A percentile compares a stretch with the other conserved stretches of the same genome.
phyloP scores from a whole-genome alignment of 2,329 filamentous ascomycete species.

The Botrytis elliptica region DNA sequence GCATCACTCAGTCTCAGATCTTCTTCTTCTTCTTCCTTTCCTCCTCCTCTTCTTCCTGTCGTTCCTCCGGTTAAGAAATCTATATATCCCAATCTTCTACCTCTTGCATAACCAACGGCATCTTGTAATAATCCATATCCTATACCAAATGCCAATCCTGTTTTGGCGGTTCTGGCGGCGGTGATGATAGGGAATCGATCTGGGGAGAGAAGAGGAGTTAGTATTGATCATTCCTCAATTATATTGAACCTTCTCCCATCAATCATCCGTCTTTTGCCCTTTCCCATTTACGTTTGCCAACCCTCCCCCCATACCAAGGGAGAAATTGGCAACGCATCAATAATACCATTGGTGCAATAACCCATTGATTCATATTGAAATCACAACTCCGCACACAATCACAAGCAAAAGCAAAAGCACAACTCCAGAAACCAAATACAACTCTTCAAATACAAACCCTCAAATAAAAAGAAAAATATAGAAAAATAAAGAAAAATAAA shows the following conservation, averaged over 20 bases:
- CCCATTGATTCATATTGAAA: neutral
- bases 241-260: neutral
- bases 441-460: rapidly evolving
- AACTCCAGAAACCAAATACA: neutral
- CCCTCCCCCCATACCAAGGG: neutral
- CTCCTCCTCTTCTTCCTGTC: constrained; percentile 35
- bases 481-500: neutral
- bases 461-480: too few species aligned
- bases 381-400: neutral
- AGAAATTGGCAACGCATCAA: neutral
- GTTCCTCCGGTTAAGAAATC: constrained; percentile 58
- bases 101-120: constrained; percentile 63
- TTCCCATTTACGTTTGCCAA: constrained; percentile 12
- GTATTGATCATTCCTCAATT: neutral
- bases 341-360: neutral
- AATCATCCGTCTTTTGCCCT: neutral
- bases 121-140: constrained; percentile 82
- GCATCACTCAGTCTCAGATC: neutral
- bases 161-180: constrained; percentile 73
- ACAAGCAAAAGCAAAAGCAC: neutral
- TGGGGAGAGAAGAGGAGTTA: constrained; percentile 39
- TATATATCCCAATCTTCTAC: constrained; percentile 72
- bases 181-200: constrained; percentile 78
- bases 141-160: constrained; percentile 76
- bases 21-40: neutral